These are phyloP conservation scores for Hyphopichia homilentoma DNA, from an alignment of 805 yeast species.

Conservation along the genomic window DNA sequence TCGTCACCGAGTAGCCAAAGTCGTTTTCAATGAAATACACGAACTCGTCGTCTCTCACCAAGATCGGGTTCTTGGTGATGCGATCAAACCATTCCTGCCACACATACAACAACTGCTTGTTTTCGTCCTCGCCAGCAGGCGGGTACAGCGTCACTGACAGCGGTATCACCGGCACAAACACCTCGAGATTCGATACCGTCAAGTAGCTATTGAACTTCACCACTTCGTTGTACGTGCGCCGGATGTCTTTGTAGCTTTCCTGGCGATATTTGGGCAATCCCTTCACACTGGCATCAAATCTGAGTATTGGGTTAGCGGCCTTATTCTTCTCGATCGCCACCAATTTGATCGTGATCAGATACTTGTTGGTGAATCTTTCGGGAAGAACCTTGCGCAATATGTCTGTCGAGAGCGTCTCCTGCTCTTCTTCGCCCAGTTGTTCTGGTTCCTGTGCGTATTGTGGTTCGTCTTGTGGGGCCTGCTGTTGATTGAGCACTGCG, in stretches of 20 bases:
- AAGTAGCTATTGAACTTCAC: constrained; percentile 72
- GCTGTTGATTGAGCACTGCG: background rate
- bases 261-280: constrained; percentile 78
- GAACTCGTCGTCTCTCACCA: constrained; percentile 84
- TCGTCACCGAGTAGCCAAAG: constrained; percentile 59
- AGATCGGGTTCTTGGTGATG: constrained; percentile 68
- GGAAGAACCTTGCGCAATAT: constrained; percentile 48
- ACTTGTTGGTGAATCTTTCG: constrained; percentile 44
- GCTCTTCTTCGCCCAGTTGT: constrained; percentile 4
- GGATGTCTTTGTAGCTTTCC: constrained; percentile 61
- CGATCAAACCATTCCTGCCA: constrained; percentile 88
- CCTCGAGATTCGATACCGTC: constrained; percentile 80
- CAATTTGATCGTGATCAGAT: constrained; percentile 50
- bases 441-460: constrained; percentile 13
- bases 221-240: constrained; percentile 79
- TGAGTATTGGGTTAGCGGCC: constrained; percentile 74
- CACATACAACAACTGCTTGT: constrained; percentile 46
- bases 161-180: constrained; percentile 90
- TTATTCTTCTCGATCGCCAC: constrained; percentile 69
- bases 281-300: constrained; percentile 50
- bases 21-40: constrained; percentile 80
- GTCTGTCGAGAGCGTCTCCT: constrained; percentile 26
- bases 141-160: constrained; percentile 73
- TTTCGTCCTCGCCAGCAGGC: constrained; percentile 79
- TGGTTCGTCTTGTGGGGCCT: constrained; percentile 6